Conservation (phyloP, 306 rosid species). For the Rosa persica region DNA sequence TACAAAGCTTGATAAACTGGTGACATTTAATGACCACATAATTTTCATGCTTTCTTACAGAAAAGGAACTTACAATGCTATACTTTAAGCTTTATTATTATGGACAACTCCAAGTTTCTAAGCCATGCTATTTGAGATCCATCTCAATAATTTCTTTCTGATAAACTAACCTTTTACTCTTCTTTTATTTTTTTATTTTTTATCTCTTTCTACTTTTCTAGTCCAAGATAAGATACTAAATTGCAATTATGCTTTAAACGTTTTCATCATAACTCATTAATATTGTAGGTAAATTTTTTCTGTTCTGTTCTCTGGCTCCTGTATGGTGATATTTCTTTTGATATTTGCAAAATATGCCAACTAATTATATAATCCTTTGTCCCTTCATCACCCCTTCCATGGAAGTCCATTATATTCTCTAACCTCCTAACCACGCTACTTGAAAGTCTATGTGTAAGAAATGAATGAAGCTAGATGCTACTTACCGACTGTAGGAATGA, state of each 20-base stretch:
- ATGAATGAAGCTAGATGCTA: background rate
- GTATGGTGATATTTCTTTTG: background rate
- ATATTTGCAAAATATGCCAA: background rate
- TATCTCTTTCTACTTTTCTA: background rate
- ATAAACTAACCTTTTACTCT: no score
- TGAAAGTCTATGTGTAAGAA: background rate
- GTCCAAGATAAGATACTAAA: background rate
- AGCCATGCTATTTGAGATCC: no score
- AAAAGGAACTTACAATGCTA: background rate
- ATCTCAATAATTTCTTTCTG: no score
- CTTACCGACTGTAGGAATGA: background rate
- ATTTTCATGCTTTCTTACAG: background rate
- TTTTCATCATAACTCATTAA: background rate
- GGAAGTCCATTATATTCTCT: background rate
- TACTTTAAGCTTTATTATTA: background rate
- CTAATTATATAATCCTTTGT: background rate
- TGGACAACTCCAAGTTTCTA: background rate
- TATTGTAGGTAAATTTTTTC: background rate
- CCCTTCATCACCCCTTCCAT: background rate
- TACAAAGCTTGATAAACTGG: conserved; percentile 3
- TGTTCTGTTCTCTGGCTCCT: background rate
- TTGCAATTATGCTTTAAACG: background rate
- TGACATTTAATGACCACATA: background rate
- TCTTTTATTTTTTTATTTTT: background rate
- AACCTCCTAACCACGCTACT: background rate